Evolutionary conservation across 1,284 basidiomycete genomes (phyloP).

Genomic region (Leccinum griseonigrum): DNA sequence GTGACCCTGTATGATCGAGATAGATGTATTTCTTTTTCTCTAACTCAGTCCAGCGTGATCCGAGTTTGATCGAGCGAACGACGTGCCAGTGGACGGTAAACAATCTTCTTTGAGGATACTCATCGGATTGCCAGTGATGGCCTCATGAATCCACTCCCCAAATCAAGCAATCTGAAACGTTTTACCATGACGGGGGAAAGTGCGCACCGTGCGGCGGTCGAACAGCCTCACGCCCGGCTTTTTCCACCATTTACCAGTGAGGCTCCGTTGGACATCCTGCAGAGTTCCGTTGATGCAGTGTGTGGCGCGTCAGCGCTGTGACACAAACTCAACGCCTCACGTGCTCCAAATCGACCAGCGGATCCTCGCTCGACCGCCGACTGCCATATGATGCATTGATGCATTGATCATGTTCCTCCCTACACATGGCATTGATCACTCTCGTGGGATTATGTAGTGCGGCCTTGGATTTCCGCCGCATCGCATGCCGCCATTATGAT

Average conservation of each 20-base stretch:
- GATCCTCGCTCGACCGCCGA: background rate
- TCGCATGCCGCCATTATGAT: background rate
- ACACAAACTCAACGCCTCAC: background rate
- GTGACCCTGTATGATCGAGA: background rate
- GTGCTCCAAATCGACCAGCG: background rate
- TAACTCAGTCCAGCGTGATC: background rate
- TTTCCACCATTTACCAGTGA: background rate
- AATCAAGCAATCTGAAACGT: background rate
- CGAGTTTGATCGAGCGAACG: background rate
- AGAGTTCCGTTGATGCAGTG: background rate
- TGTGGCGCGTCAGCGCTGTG: background rate
- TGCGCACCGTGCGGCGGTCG: background rate
- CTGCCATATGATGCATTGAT: background rate
- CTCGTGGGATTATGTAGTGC: background rate
- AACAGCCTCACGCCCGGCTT: background rate
- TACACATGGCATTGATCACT: background rate
- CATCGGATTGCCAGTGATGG: background rate
- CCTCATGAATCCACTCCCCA: background rate
- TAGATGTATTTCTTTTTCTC: background rate
- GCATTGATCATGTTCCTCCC: background rate
- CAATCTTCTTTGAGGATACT: background rate
- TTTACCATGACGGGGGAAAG: background rate
- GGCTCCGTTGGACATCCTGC: background rate
- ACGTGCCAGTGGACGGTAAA: background rate
- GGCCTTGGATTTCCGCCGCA: background rate